Evolutionary conservation across 106 monocot genomes (phyloP).

Genomic region (Dendrobium nobile): DNA sequence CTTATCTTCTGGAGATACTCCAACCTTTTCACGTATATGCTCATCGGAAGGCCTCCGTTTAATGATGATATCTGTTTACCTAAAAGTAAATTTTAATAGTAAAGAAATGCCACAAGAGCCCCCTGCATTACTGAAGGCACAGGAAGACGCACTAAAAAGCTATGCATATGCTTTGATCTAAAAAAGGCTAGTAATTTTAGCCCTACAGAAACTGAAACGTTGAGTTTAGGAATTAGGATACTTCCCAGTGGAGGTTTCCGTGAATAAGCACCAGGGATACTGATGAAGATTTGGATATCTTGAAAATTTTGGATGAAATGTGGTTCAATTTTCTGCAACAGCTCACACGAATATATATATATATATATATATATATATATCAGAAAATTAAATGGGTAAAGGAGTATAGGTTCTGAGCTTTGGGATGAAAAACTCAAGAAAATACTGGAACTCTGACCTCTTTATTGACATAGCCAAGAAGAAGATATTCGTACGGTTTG

Average conservation of each 20-base stretch:
- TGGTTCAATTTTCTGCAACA: conserved; percentile 27
- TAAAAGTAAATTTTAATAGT: no score
- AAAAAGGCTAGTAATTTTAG: background rate
- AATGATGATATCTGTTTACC: background rate
- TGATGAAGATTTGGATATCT: conserved; percentile 55
- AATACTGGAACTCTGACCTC: conserved; percentile 22
- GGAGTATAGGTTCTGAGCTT: background rate
- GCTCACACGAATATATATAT: background rate
- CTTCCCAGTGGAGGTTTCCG: conserved; percentile 88
- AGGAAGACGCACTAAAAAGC: no score
- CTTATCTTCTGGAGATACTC: no score
- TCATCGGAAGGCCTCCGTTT: no score
- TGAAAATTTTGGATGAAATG: conserved; percentile 12
- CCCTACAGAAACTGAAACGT: background rate
- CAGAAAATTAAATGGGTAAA: background rate
- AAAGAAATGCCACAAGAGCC: no score
- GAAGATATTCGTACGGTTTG: conserved; percentile 84
- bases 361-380: background rate
- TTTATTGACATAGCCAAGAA: conserved; percentile 66
- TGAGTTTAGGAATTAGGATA: conserved; percentile 36
- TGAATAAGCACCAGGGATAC: conserved; percentile 82
- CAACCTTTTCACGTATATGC: no score
- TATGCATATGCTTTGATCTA: background rate
- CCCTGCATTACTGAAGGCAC: no score
- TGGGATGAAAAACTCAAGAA: background rate